Conservation (phyloP, 2,329 filamentous ascomycete genomes). For the Microdochium trichocladiopsis region DNA sequence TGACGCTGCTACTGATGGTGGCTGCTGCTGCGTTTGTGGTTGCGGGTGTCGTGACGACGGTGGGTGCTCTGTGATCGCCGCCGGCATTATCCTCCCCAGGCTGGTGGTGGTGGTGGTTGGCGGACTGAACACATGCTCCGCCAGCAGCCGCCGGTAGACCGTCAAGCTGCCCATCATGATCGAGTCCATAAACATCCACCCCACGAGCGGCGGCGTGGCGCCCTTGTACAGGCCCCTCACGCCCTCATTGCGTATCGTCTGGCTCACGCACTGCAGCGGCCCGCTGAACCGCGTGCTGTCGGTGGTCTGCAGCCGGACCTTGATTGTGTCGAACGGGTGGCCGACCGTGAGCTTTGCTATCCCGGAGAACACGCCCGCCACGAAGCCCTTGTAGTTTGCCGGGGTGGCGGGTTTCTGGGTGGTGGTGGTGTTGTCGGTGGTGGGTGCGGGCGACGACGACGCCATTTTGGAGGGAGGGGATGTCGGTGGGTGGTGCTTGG, state of each 20-base stretch:
- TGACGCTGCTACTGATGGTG: constrained; percentile 6
- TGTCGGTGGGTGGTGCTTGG: no score
- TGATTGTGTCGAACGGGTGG: constrained; percentile 89
- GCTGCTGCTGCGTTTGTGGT: neutral
- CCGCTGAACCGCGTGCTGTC: constrained; percentile 71
- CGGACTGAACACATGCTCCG: constrained; percentile 69
- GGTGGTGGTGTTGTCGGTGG: constrained; percentile 5
- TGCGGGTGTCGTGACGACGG: constrained; percentile 11
- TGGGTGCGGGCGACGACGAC: neutral
- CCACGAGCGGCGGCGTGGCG: constrained; percentile 81
- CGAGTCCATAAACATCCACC: constrained; percentile 98
- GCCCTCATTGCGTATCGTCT: constrained; percentile 83
- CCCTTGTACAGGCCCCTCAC: constrained; percentile 87
- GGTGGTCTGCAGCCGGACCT: constrained; percentile 90
- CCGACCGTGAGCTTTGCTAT: constrained; percentile 68
- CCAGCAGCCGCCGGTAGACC: constrained; percentile 78
- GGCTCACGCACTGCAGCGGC: constrained; percentile 75
- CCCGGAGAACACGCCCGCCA: constrained; percentile 92
- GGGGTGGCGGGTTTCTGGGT: constrained; percentile 17
- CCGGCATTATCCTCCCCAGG: constrained; percentile 23
- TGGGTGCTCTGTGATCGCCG: constrained; percentile 18
- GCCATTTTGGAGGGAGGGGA: neutral
- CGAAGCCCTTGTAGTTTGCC: constrained; percentile 88
- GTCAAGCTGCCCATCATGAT: constrained; percentile 88
- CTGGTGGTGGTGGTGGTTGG: constrained; percentile 21